Percentiles rank a stretch among this genome's conserved stretches.
Evolutionary conservation across 192 early-diverging fungal genomes (phyloP).

Genomic region (Gaertneriomyces sp.): DNA sequence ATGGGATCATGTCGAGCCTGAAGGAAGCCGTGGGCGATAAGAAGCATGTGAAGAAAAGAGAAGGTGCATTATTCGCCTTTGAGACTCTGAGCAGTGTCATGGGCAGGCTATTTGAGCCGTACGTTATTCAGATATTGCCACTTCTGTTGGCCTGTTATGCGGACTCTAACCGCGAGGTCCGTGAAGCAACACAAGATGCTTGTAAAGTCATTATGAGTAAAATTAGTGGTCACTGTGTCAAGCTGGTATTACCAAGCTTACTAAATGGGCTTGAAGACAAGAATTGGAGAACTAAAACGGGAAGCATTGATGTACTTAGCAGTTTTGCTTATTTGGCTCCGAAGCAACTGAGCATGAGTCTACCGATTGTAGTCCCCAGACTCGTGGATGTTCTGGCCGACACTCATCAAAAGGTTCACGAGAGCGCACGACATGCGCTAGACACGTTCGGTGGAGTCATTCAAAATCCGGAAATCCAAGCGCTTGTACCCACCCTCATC

Average conservation of each 20-base stretch:
- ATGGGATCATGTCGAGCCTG: constrained; percentile 71
- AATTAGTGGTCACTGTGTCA: constrained; percentile 93
- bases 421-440: constrained; percentile 79
- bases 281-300: constrained; percentile 97
- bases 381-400: constrained; percentile 90
- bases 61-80: constrained; percentile 92
- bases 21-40: constrained; percentile 81
- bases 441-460: constrained; percentile 91
- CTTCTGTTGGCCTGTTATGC: constrained; percentile 82
- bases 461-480: constrained; percentile 96
- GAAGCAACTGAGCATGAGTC: constrained; percentile 83
- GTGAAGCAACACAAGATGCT: constrained; percentile 86
- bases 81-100: constrained; percentile 82
- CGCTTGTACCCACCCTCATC: constrained; percentile 80
- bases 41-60: constrained; percentile 65
- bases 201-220: constrained; percentile 91
- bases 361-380: constrained; percentile 89
- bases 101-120: constrained; percentile 94
- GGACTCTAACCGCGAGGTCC: constrained; percentile 78
- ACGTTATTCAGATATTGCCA: constrained; percentile 91
- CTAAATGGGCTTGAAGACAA: constrained; percentile 82
- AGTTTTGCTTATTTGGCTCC: constrained; percentile 96
- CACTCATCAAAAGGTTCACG: constrained; percentile 87
- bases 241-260: constrained; percentile 87
- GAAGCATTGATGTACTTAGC: constrained; percentile 88